phyloP scores from a whole-genome alignment of 371 early-diverging fungal genomes.

The Gilbertella persicaria region DNA sequence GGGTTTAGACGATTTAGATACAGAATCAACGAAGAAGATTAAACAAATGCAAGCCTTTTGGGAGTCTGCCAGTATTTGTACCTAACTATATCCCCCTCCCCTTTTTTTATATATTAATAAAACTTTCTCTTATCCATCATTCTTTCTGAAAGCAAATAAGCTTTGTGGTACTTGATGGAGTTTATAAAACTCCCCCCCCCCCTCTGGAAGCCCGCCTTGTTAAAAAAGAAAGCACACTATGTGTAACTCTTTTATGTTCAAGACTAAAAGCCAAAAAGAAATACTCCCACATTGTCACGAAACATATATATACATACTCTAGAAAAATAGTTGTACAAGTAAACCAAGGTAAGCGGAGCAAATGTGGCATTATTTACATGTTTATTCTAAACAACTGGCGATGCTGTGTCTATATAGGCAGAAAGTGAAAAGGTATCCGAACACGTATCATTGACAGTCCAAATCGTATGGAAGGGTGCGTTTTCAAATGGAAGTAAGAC shows the following conservation, averaged over 20 bases:
- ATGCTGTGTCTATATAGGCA: conserved; percentile 19
- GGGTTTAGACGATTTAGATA: conserved; percentile 55
- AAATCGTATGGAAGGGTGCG: conserved; percentile 11
- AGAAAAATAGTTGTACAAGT: too few relatives aligned
- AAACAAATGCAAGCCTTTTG: conserved; percentile 49
- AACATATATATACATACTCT: too few relatives aligned
- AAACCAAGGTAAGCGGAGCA: background rate
- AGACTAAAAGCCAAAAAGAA: too few relatives aligned
- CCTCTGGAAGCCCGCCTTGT: too few relatives aligned
- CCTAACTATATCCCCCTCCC: conserved; percentile 6
- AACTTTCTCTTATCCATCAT: background rate
- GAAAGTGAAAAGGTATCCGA: conserved; percentile 22
- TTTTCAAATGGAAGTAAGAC: conserved; percentile 35
- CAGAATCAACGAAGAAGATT: conserved; percentile 38
- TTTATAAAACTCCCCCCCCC: too few relatives aligned
- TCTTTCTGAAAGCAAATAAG: too few relatives aligned
- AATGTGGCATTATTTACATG: conserved; percentile 1
- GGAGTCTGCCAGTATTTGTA: conserved; percentile 30
- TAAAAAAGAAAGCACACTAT: too few relatives aligned
- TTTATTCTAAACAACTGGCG: too few relatives aligned
- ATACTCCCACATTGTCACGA: too few relatives aligned
- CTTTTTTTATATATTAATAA: conserved; percentile 2
- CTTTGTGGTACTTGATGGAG: too few relatives aligned
- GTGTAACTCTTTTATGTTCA: conserved; percentile 5
- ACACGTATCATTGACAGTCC: conserved; percentile 2